A percentile compares a stretch with the other conserved stretches of the same genome.
Evolutionary conservation across 805 yeast species (phyloP).

Genomic region (Suhomyces faveliae): DNA sequence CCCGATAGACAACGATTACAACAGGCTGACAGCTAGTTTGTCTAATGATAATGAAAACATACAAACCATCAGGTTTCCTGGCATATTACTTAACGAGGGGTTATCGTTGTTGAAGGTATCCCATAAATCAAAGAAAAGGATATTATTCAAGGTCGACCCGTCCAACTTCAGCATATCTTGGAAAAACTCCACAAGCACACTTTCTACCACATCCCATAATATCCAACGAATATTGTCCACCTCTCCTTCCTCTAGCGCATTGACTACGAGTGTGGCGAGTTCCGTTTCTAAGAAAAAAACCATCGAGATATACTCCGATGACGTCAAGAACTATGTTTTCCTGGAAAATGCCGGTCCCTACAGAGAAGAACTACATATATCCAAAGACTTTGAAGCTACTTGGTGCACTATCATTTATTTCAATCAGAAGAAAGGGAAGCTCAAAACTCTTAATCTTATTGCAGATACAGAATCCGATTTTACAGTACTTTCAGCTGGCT

Average conservation of each 20-base stretch:
- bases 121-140: conserved; percentile 61
- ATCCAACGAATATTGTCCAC: conserved; percentile 18
- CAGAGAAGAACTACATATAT: conserved; percentile 77
- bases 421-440: conserved; percentile 55
- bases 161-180: conserved; percentile 55
- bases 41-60: not conserved
- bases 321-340: conserved; percentile 58
- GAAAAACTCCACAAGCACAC: conserved; percentile 36
- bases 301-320: conserved; percentile 50
- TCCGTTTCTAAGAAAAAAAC: conserved; percentile 11
- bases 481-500: conserved; percentile 51
- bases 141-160: conserved; percentile 56
- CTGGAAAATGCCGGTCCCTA: conserved; percentile 79
- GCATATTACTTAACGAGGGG: conserved; percentile 54
- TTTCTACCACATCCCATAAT: conserved; percentile 17
- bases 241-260: conserved; percentile 8
- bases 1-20: no score
- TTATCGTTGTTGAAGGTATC: conserved; percentile 66
- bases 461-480: conserved; percentile 64
- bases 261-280: not conserved
- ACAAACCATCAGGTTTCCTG: conserved; percentile 32
- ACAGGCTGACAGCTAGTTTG: no score
- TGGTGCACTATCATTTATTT: conserved; percentile 85
- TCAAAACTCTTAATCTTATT: conserved; percentile 77
- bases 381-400: conserved; percentile 57